Conservation (phyloP, 345 rosid species). For the Hevea brasiliensis region DNA sequence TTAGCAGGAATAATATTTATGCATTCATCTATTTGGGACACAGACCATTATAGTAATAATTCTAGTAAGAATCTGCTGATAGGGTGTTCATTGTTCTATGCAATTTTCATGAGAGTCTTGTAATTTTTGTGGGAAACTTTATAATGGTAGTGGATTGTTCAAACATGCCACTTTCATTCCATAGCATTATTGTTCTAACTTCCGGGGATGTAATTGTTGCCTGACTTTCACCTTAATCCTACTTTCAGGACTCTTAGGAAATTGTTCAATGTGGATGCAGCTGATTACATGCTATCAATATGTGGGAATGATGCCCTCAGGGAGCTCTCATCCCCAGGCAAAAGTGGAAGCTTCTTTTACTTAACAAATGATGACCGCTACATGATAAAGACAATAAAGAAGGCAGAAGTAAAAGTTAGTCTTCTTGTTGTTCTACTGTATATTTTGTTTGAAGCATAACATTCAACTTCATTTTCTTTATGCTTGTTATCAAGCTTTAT, state of each 20-base stretch:
- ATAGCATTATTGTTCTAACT: not conserved
- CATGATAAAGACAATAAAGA: slow-evolving; percentile 98
- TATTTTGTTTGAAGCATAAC: not conserved
- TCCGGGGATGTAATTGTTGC: not conserved
- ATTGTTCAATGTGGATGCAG: slow-evolving; percentile 85
- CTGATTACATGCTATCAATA: slow-evolving; percentile 94
- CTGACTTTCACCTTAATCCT: slow-evolving; percentile 13
- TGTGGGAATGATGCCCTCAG: slow-evolving; percentile 96
- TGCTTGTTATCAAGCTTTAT: not conserved
- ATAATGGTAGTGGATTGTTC: too few relatives aligned
- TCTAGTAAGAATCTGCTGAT: not conserved
- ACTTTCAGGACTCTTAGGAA: slow-evolving; percentile 84
- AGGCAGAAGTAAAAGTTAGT: slow-evolving; percentile 88
- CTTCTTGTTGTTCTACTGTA: not conserved
- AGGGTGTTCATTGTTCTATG: not conserved
- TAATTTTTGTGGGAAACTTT: not conserved
- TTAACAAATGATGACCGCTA: slow-evolving; percentile 86
- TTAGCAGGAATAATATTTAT: not conserved
- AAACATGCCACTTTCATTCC: not conserved
- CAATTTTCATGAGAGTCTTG: not conserved
- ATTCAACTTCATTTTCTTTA: not conserved
- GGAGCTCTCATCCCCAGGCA: slow-evolving; percentile 97
- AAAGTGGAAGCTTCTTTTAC: slow-evolving; percentile 97
- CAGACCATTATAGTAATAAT: not conserved
- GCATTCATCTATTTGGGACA: not conserved